These are phyloP conservation scores for Scutellaria barbata DNA, from an alignment of 257 asterid species.

Conservation along the genomic window DNA sequence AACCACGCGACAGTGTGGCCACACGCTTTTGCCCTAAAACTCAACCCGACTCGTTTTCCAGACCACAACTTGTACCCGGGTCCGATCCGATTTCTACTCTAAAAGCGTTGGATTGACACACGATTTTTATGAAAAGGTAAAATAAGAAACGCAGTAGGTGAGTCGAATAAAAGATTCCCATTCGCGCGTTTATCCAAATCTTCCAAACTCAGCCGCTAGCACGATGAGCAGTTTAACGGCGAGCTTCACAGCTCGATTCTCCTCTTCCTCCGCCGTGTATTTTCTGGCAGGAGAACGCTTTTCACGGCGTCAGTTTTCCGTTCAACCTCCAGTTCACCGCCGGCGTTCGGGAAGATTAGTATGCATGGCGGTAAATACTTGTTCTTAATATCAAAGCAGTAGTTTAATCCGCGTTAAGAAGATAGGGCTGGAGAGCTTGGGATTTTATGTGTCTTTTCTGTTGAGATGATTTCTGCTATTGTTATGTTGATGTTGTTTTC, in stretches of 20 bases:
- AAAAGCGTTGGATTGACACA: too few species aligned
- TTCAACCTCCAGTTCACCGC: conserved; percentile 42
- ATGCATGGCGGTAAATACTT: conserved; percentile 82
- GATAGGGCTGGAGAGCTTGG: conserved; percentile 15
- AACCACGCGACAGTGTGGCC: background rate
- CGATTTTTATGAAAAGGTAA: too few species aligned
- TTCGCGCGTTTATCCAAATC: conserved; percentile 51
- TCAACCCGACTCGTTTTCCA: conserved; percentile 9
- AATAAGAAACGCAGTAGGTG: background rate
- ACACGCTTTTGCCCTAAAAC: background rate
- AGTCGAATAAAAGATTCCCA: background rate
- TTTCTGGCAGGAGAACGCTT: conserved; percentile 41
- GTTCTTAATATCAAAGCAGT: background rate
- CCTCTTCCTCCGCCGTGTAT: conserved; percentile 52
- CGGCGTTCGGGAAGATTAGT: conserved; percentile 50
- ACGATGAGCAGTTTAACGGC: conserved; percentile 65
- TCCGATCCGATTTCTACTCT: background rate
- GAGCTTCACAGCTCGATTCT: conserved; percentile 54
- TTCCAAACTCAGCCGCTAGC: conserved; percentile 28
- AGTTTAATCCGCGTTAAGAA: conserved; percentile 20
- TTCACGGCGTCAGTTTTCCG: conserved; percentile 27
- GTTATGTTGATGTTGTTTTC: conserved; percentile 28
- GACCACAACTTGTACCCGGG: conserved; percentile 1
- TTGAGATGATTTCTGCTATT: background rate
- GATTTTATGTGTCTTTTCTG: background rate